Evolutionary conservation across 495 filamentous ascomycete genomes (phyloP).

Genomic region (Parachaetomium inaequale): DNA sequence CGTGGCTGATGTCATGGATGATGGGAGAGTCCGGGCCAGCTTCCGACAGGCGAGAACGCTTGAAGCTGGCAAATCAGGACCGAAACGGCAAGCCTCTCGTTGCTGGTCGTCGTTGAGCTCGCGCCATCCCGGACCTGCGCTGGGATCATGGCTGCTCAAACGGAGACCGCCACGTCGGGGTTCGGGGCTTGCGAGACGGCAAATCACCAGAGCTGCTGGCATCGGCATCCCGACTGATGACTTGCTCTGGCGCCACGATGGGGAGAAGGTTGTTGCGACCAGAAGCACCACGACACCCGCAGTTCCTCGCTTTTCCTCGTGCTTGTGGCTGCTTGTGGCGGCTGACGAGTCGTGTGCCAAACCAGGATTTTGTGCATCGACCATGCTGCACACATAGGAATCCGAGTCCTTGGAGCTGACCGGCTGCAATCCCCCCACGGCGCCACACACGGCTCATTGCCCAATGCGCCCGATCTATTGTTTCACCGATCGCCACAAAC

Average conservation of each 20-base stretch:
- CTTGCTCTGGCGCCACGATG: background rate
- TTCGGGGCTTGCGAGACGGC: background rate
- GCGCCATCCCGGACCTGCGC: background rate
- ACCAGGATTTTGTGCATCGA: background rate
- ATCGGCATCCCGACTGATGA: background rate
- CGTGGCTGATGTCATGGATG: conserved; percentile 1
- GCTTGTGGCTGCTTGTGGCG: background rate
- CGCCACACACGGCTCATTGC: conserved; percentile 8
- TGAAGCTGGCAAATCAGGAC: background rate
- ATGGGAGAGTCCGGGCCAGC: background rate
- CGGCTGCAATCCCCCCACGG: background rate
- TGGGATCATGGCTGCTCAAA: background rate
- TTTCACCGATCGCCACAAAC: conserved; percentile 17
- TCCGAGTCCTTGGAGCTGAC: background rate
- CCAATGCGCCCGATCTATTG: conserved; percentile 6
- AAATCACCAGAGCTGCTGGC: background rate
- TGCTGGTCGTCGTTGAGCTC: background rate
- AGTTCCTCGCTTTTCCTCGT: background rate
- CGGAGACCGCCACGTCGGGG: background rate
- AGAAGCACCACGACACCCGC: background rate
- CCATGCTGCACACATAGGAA: background rate
- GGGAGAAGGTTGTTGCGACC: background rate
- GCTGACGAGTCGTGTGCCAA: background rate
- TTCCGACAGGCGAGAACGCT: background rate
- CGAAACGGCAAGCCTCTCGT: background rate